These are phyloP conservation scores for Plenodomus tracheiphilus DNA, from an alignment of 2,329 filamentous ascomycete genomes.

Conservation along the genomic window DNA sequence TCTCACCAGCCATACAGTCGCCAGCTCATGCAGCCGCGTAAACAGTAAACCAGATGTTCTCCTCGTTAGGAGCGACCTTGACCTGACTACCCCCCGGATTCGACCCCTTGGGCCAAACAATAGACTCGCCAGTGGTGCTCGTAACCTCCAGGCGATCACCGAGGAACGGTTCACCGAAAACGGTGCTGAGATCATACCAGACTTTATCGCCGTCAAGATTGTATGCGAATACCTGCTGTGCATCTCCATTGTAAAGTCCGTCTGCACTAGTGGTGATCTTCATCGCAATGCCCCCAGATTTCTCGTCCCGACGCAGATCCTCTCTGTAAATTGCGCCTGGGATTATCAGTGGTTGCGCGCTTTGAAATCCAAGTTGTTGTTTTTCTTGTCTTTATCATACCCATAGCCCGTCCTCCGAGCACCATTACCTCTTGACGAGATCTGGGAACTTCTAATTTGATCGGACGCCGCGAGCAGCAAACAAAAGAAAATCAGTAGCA, in stretches of 20 bases:
- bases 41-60: slow-evolving; percentile 30
- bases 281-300: slow-evolving; percentile 30
- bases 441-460: too few relatives aligned
- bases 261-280: slow-evolving; percentile 28
- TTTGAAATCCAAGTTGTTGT: too few relatives aligned
- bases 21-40: slow-evolving; percentile 7
- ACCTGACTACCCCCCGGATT: slow-evolving; percentile 29
- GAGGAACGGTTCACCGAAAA: slow-evolving; percentile 33
- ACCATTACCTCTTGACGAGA: too few relatives aligned
- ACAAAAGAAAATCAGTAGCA: too few relatives aligned
- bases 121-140: slow-evolving; percentile 19
- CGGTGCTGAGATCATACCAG: slow-evolving; percentile 32
- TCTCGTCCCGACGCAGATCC: slow-evolving; percentile 19
- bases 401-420: too few relatives aligned
- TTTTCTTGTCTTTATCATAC: too few relatives aligned
- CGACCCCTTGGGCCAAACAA: slow-evolving; percentile 27
- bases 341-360: background rate
- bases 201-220: slow-evolving; percentile 24
- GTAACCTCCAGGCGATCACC: slow-evolving; percentile 26
- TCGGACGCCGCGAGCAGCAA: too few relatives aligned
- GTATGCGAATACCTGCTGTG: slow-evolving; percentile 30
- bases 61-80: slow-evolving; percentile 17
- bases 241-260: slow-evolving; percentile 22
- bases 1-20: background rate
- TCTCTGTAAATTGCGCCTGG: slow-evolving; percentile 23